Percentiles rank a stretch among this genome's conserved stretches.
Conservation (phyloP, 805 yeast species). For the Clavispora carvajalis region DNA sequence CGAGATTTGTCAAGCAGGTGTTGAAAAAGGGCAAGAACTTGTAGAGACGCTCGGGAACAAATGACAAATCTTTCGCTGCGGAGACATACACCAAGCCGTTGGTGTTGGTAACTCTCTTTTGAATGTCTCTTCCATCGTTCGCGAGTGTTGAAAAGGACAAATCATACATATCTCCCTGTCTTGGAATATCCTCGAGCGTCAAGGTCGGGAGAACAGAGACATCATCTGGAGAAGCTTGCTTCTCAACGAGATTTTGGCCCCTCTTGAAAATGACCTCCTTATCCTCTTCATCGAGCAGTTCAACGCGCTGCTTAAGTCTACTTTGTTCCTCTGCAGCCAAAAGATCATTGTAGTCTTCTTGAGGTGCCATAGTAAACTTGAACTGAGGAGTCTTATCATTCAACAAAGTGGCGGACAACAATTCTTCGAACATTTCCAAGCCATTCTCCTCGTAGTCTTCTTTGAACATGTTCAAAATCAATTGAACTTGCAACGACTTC, state of each 20-base stretch:
- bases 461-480: conserved; percentile 54
- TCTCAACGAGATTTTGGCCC: conserved; percentile 54
- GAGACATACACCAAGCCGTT: conserved; percentile 79
- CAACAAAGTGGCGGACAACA: conserved; percentile 51
- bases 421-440: conserved; percentile 47
- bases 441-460: conserved; percentile 51
- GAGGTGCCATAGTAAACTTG: conserved; percentile 74
- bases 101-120: conserved; percentile 57
- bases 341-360: conserved; percentile 45
- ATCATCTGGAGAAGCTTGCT: conserved; percentile 68
- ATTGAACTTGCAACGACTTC: conserved; percentile 59
- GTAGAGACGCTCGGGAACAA: conserved; percentile 56
- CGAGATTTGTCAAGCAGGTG: conserved; percentile 72
- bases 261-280: conserved; percentile 51
- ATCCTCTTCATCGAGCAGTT: conserved; percentile 49
- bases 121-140: conserved; percentile 26
- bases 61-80: conserved; percentile 55
- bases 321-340: conserved; percentile 52
- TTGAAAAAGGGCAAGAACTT: conserved; percentile 73
- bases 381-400: conserved; percentile 47
- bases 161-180: conserved; percentile 39
- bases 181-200: conserved; percentile 65
- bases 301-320: conserved; percentile 43
- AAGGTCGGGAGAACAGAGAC: conserved; percentile 77
- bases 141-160: conserved; percentile 23